Percentiles rank a stretch among this genome's conserved stretches.
These are phyloP conservation scores for Populus nigra DNA, from an alignment of 345 rosid genomes.

Conservation along the genomic window DNA sequence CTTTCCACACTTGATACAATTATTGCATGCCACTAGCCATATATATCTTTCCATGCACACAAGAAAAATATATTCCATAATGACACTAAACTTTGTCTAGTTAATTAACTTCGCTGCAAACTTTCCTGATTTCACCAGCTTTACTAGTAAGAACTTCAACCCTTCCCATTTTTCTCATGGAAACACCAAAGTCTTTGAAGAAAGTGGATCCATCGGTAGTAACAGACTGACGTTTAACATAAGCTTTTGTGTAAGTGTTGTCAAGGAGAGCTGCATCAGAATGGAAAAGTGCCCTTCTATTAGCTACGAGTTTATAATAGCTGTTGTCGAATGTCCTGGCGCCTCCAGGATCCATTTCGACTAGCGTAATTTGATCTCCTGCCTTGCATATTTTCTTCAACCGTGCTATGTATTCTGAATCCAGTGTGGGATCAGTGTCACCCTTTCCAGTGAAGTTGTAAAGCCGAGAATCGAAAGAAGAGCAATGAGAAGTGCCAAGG, in stretches of 20 bases:
- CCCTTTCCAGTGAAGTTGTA: constrained; percentile 73
- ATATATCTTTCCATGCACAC: neutral
- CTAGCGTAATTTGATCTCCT: constrained; percentile 43
- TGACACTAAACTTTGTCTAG: neutral
- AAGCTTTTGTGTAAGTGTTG: constrained; percentile 41
- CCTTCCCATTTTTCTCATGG: constrained; percentile 74
- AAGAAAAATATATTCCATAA: no score
- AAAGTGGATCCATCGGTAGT: constrained; percentile 31
- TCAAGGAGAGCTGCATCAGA: constrained; percentile 69
- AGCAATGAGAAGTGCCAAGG: constrained; percentile 63
- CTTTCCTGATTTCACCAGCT: constrained; percentile 54
- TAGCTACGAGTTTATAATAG: constrained; percentile 43
- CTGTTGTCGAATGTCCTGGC: constrained; percentile 50
- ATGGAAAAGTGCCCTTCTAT: constrained; percentile 59
- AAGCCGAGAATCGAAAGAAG: constrained; percentile 41
- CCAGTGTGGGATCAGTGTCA: constrained; percentile 49
- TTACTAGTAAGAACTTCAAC: constrained; percentile 54
- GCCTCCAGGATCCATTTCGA: constrained; percentile 77
- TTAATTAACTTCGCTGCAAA: constrained; percentile 55
- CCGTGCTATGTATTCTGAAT: constrained; percentile 30
- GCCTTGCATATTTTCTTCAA: constrained; percentile 46
- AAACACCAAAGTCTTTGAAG: constrained; percentile 55
- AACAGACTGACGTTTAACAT: constrained; percentile 32
- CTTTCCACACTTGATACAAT: neutral
- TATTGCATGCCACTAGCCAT: no score